phyloP scores from a whole-genome alignment of 768 basidiomycete genomes.

The Tulasnella calospora region DNA sequence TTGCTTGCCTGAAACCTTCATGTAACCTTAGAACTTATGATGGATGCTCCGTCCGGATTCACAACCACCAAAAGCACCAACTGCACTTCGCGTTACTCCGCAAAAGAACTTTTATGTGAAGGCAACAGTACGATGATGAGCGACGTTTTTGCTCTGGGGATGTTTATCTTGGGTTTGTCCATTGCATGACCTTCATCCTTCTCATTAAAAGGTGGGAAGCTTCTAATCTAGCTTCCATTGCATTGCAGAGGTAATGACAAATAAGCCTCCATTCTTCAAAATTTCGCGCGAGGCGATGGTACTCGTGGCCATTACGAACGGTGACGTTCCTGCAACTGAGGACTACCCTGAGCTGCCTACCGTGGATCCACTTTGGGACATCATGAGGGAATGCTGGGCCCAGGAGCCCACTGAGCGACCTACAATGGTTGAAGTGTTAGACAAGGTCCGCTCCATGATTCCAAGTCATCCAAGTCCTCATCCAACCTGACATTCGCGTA shows the following conservation, averaged over 20 bases:
- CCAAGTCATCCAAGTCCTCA: background rate
- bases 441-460: background rate
- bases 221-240: background rate
- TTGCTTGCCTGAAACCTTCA: no score
- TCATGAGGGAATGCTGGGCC: constrained; percentile 10
- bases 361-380: background rate
- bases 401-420: background rate
- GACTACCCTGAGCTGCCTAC: constrained; percentile 13
- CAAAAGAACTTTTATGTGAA: background rate
- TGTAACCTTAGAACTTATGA: constrained; percentile 8
- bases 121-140: background rate
- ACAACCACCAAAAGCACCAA: background rate
- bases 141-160: constrained; percentile 13
- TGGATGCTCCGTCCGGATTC: constrained; percentile 1
- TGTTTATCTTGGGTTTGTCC: background rate
- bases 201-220: background rate
- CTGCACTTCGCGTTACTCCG: background rate
- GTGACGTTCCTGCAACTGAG: background rate
- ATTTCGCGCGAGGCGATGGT: background rate
- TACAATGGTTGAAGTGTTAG: background rate
- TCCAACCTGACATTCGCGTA: background rate
- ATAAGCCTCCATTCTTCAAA: background rate
- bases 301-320: background rate
- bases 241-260: constrained; percentile 5
- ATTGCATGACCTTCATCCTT: background rate